phyloP scores from a whole-genome alignment of 495 filamentous ascomycete species.

The Neurospora sp. region DNA sequence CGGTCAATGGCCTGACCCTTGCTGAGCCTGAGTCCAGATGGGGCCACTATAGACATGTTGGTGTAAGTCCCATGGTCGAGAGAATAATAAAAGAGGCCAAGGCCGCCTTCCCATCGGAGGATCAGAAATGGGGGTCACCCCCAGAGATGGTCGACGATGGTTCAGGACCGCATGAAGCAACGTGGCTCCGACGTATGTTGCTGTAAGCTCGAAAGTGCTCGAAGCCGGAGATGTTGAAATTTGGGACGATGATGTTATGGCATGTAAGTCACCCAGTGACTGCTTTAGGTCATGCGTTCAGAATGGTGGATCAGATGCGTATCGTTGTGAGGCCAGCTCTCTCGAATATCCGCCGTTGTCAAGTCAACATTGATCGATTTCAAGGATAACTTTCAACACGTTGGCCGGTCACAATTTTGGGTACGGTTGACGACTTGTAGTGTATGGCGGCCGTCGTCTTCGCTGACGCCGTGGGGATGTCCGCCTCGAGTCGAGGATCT shows the following conservation, averaged over 20 bases:
- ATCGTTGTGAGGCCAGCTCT: not conserved
- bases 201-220: not conserved
- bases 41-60: not conserved
- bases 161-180: not conserved
- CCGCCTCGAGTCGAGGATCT: not conserved
- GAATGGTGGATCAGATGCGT: not conserved
- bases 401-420: not conserved
- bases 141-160: not conserved
- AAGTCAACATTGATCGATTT: not conserved
- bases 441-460: too few species aligned
- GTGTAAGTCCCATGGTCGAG: not conserved
- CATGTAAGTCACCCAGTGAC: not conserved
- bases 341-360: not conserved
- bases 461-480: not conserved
- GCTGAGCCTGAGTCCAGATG: not conserved
- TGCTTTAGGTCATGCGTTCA: not conserved
- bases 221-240: not conserved
- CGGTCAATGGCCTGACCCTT: not conserved
- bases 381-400: not conserved
- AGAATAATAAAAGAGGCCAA: not conserved
- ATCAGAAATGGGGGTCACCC: not conserved
- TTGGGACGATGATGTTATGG: not conserved
- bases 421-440: not conserved
- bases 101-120: not conserved
- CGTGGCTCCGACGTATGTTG: not conserved